Percentiles rank a stretch among this genome's conserved stretches.
Conservation (phyloP, 495 filamentous ascomycete species). For the Ascobolus immersus region DNA sequence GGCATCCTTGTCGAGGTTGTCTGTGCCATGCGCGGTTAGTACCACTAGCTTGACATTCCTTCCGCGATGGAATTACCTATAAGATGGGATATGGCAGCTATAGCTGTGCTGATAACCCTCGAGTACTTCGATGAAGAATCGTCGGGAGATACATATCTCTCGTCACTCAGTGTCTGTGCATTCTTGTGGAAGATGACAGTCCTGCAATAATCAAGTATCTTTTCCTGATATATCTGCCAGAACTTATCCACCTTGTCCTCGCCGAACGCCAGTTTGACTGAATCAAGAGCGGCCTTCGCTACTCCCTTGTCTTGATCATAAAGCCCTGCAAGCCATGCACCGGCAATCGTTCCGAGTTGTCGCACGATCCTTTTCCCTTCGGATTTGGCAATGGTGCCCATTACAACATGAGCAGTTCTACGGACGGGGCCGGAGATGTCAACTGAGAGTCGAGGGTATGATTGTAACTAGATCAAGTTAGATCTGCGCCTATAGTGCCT, state of each 20-base stretch:
- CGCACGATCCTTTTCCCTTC: constrained; percentile 58
- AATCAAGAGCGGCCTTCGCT: constrained; percentile 44
- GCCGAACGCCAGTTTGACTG: constrained; percentile 43
- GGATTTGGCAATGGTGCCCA: constrained; percentile 42
- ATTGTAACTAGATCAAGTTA: constrained; percentile 32
- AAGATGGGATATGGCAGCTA: constrained; percentile 31
- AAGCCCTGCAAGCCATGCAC: constrained; percentile 65
- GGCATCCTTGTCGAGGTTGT: too few species aligned
- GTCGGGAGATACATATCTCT: constrained; percentile 54
- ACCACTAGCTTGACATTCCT: too few species aligned
- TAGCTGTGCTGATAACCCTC: constrained; percentile 43
- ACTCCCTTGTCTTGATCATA: constrained; percentile 63
- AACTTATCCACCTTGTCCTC: constrained; percentile 51
- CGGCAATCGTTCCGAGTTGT: constrained; percentile 47
- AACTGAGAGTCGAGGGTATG: constrained; percentile 71
- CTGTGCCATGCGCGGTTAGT: too few species aligned
- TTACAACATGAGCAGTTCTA: constrained; percentile 51
- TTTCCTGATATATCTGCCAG: constrained; percentile 47
- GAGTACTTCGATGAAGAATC: constrained; percentile 65
- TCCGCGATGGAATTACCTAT: constrained; percentile 18
- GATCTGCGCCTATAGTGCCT: constrained; percentile 1
- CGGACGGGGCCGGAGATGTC: constrained; percentile 70
- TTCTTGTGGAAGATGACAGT: constrained; percentile 55
- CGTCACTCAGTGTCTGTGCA: constrained; percentile 58
- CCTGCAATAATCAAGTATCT: constrained; percentile 55